Base-by-base conservation (phyloP, 108 stramenopile genomes). In the Stephanodiscus minutulus region DNA sequence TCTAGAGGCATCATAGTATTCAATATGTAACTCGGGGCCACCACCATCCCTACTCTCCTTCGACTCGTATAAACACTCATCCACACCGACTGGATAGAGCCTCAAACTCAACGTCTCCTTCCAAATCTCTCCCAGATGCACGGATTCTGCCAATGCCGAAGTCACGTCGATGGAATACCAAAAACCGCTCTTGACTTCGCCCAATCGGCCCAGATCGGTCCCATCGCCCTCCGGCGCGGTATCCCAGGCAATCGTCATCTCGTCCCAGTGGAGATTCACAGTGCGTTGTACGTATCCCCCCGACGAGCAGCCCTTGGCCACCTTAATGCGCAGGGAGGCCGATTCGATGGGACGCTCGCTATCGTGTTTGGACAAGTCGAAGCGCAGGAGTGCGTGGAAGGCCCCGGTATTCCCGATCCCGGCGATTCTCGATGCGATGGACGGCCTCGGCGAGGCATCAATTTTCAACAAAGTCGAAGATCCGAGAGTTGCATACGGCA, bases 21-120 rank as follows among this genome's bases (percentile, higher is more conserved):
- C 55, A 15, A 77, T 70, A 13, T 65, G 61, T 37, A 77, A 60
- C 47, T 64, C 62, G 47, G 76, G 76, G 50, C 61, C 62, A 25
- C 31, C 59, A 43, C 61, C 68, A 70, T 57, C 70, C 0, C 35
- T 44, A 33, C 59, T 69, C 17, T 77, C 76, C 41, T 77, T 77
- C 9, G 76, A 77, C 37, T 46, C 68, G 50, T 70, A 77, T 47
- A 77, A 49, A 49, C 76, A 77, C 52, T 77, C 76, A 9, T 60
- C 55, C 29, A 68, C 36, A 29, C 76, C 68, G 37, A 63, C 47
- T 27, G 76, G 76, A 50, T 56, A 77, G 36, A 77, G 13, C 31
- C 76, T 63, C 54, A 77, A 64, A 37, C 66, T 67, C 33, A 77
- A 54, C 0, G 35, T 13, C 15, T 48, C 43, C 39, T 37, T 75